Evolutionary conservation across 495 filamentous ascomycete species (phyloP), one percentile per base, ranked within the genome.

Genomic region (Recurvomyces mirabilis): DNA sequence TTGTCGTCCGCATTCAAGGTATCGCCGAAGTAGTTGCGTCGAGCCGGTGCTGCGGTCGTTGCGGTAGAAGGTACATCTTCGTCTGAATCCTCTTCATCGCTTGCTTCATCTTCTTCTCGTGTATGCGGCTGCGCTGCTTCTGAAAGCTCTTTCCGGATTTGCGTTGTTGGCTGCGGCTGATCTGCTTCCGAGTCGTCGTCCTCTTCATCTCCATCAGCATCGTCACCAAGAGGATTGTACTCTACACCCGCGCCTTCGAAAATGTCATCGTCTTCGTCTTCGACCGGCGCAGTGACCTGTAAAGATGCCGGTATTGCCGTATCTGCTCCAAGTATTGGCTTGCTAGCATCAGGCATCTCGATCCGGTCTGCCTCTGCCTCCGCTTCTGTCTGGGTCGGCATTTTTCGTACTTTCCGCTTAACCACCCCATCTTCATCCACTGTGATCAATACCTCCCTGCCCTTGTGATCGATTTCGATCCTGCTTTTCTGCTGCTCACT

Each of bases 201-300:
- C 3, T 37, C 34, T 32, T 43, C 20, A 26, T 52, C 43, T 18
- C 48, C 29, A 47, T 22, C 49, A 19, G 48, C 48, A 14, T 55
- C 53, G 6, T 73, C 68, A 7, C 69, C 77, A 19, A 93, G 54
- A 4, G 91, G 93, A 60, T 98, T 74, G 59, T 94, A 98, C 53
- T 91, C 85, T 19, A 74, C 74, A 4, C 83, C 91, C 1, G 76
- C 86, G 24, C 82, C 91, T 36, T 81, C 85, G 57, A 98, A 98
- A 18, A 98, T 98, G 56, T 79, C 74, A 12, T 71, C 58, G 41
- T 80, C 75, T 19, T 71, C 72, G 41, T 83, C 79, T 7, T 70
- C 71, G 31, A 76, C 73, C 31, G 45, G 52, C 23, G 61, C 61
- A 22, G 58, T 63, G 1, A 65, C 60, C 48, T 53, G 60, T 10